Percentiles rank a stretch among this genome's conserved stretches.
Evolutionary conservation across 306 rosid species (phyloP).

Genomic region (Vicia faba): DNA sequence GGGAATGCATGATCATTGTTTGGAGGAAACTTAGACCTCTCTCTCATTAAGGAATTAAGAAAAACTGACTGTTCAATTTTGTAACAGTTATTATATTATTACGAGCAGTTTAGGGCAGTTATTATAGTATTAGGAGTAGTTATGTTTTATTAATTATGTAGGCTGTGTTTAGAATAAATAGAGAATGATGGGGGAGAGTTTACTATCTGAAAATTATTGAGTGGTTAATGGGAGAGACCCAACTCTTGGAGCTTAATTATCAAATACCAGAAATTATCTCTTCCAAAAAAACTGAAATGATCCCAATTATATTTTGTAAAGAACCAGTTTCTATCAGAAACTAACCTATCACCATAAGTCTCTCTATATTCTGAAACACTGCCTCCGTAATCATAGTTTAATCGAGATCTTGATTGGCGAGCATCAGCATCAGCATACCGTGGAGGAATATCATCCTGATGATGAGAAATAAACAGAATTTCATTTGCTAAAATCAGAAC

Average conservation of each 20-base stretch:
- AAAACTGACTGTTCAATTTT: no score
- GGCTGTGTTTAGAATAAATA: no score
- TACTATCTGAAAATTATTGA: neutral
- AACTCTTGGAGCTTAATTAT: neutral
- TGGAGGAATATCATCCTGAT: conserved; percentile 79
- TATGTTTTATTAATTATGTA: no score
- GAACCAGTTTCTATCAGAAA: neutral
- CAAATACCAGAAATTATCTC: neutral
- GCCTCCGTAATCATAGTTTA: conserved; percentile 82
- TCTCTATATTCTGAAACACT: conserved; percentile 77
- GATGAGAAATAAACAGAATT: neutral
- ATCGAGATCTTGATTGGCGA: conserved; percentile 85
- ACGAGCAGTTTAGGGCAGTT: no score
- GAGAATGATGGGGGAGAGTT: no score
- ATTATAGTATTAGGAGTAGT: no score
- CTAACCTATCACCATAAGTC: conserved; percentile 78
- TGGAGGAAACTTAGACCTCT: conserved; percentile 26
- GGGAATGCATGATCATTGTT: neutral
- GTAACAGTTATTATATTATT: no score
- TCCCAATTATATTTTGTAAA: no score
- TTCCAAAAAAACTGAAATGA: no score
- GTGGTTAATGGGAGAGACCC: neutral
- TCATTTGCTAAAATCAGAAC: neutral
- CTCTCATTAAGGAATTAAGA: no score
- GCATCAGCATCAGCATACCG: conserved; percentile 69